phyloP scores from a whole-genome alignment of 257 asterid genomes.

The Cynanchum wilfordii region DNA sequence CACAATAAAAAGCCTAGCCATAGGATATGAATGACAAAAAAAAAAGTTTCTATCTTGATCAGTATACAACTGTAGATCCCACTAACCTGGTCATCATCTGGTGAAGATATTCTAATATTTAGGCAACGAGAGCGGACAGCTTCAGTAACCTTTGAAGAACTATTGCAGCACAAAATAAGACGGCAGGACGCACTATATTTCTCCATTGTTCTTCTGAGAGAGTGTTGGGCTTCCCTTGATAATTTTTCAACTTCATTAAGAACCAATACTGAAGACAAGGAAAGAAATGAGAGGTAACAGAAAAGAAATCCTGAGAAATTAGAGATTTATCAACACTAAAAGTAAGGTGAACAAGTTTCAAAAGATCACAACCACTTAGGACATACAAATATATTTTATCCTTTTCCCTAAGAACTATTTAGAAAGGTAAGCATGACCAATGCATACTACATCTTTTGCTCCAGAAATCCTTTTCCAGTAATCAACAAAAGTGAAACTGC shows the following conservation, averaged over 20 bases:
- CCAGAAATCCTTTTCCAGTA: neutral
- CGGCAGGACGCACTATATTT: conserved; percentile 93
- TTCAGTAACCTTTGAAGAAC: conserved; percentile 96
- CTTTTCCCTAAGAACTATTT: neutral
- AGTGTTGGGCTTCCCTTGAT: conserved; percentile 98
- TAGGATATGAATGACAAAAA: neutral
- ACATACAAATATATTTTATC: neutral
- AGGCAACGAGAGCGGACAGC: conserved; percentile 98
- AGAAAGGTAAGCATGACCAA: neutral
- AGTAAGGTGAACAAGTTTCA: neutral
- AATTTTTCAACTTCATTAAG: conserved; percentile 96
- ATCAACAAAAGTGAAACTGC: neutral
- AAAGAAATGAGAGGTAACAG: conserved; percentile 5
- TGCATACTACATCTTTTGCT: neutral
- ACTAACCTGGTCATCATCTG: conserved; percentile 74
- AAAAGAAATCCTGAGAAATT: neutral
- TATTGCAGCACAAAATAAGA: conserved; percentile 87
- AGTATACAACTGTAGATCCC: neutral
- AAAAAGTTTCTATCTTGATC: neutral
- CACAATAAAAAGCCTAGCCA: neutral
- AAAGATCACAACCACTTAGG: neutral
- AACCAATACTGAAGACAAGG: conserved; percentile 57
- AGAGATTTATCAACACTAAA: neutral
- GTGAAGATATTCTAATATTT: conserved; percentile 83
- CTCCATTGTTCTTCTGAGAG: conserved; percentile 99